A percentile compares a stretch with the other conserved stretches of the same genome.
These are phyloP conservation scores for Piper longum DNA, from an alignment of 164 flowering plant genomes.

Conservation along the genomic window DNA sequence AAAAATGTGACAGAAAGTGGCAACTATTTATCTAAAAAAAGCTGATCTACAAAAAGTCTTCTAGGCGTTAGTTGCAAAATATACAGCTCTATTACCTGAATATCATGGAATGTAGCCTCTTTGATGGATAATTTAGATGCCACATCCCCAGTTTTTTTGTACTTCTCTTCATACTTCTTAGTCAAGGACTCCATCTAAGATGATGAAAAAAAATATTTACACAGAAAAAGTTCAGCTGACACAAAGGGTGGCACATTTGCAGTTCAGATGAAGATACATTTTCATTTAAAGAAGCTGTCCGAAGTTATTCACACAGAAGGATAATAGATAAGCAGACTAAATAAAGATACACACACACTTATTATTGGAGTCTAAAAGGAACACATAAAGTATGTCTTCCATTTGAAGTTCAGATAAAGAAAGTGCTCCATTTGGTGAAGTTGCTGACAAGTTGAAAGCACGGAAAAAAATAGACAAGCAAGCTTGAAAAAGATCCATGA, in stretches of 20 bases:
- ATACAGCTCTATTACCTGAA: constrained; percentile 39
- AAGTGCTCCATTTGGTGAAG: too few species aligned
- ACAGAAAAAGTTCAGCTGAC: not conserved
- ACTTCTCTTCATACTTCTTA: constrained; percentile 95
- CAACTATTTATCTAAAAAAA: not conserved
- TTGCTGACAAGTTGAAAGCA: too few species aligned
- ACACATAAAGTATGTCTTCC: too few species aligned
- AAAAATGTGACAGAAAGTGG: too few species aligned
- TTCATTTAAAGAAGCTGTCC: too few species aligned
- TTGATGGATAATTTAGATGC: constrained; percentile 81
- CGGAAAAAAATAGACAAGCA: too few species aligned
- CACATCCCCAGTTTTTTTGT: constrained; percentile 80
- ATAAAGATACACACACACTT: not conserved
- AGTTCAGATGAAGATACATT: not conserved
- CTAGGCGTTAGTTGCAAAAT: not conserved
- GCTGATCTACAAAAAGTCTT: not conserved
- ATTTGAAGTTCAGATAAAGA: too few species aligned
- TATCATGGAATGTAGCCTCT: constrained; percentile 83
- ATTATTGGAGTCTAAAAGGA: too few species aligned
- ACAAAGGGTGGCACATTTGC: not conserved
- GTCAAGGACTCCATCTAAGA: constrained; percentile 52
- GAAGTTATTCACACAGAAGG: too few species aligned
- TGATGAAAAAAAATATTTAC: not conserved
- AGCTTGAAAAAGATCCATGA: too few species aligned
- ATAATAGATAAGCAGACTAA: too few species aligned